These are phyloP conservation scores for Murraya koenigii DNA, from an alignment of 345 rosid species.

Conservation along the genomic window DNA sequence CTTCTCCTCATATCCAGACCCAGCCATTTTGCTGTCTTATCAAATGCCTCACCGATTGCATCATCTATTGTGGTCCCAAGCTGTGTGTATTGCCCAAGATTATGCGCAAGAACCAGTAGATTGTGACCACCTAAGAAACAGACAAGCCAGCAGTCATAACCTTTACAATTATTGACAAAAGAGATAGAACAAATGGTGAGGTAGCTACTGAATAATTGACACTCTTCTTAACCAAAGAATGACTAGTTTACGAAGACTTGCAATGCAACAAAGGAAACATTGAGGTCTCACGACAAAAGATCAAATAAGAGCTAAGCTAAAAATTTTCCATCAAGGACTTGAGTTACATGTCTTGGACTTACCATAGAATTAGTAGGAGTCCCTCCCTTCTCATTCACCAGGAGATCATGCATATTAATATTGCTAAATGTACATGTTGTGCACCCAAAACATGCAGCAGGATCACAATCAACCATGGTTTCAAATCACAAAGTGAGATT, in stretches of 20 bases:
- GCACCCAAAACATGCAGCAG: neutral
- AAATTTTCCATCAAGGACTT: neutral
- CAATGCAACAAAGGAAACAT: neutral
- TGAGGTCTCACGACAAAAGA: neutral
- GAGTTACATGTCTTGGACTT: neutral
- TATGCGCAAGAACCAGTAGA: constrained; percentile 73
- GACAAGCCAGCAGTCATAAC: constrained; percentile 1
- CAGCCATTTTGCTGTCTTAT: constrained; percentile 94
- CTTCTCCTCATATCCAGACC: constrained; percentile 90
- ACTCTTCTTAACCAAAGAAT: neutral
- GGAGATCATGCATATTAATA: neutral
- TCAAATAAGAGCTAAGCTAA: neutral
- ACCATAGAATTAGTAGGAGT: neutral
- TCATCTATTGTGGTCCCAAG: constrained; percentile 93
- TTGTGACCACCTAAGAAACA: constrained; percentile 78
- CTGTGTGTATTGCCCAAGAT: constrained; percentile 86
- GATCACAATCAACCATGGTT: constrained; percentile 4
- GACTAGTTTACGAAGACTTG: neutral
- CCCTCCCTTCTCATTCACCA: neutral
- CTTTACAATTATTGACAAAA: neutral
- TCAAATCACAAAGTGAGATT: neutral
- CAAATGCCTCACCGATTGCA: constrained; percentile 97
- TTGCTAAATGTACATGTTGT: neutral
- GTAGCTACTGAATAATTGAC: neutral
- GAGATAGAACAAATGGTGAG: neutral